Conservation (phyloP, 2,329 filamentous ascomycete species). For the Helicocarpus griseus region DNA sequence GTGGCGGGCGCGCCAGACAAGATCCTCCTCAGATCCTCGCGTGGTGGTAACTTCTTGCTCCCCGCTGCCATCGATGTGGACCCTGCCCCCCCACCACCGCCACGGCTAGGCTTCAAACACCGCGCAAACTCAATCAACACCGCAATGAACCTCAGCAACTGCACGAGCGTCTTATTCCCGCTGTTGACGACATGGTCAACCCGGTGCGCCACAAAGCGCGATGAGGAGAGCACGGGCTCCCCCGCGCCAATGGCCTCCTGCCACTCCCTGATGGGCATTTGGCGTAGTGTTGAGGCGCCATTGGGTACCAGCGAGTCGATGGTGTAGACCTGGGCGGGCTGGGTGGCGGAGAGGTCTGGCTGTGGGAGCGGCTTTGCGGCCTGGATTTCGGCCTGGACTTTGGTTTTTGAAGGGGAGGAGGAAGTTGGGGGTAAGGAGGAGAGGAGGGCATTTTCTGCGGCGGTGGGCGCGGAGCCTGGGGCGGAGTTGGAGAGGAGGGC, state of each 20-base stretch:
- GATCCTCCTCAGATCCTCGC: slow-evolving; percentile 30
- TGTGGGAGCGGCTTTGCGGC: slow-evolving; percentile 37
- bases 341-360: slow-evolving; percentile 32
- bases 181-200: slow-evolving; percentile 29
- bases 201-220: slow-evolving; percentile 36
- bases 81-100: slow-evolving; percentile 18
- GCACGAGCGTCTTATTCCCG: slow-evolving; percentile 32
- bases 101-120: slow-evolving; percentile 21
- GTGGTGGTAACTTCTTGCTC: slow-evolving; percentile 31
- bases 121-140: slow-evolving; percentile 34
- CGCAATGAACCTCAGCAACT: slow-evolving; percentile 37
- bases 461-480: slow-evolving; percentile 21
- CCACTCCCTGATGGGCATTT: slow-evolving; percentile 37
- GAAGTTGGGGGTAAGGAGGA: slow-evolving; percentile 31
- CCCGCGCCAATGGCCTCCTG: slow-evolving; percentile 27
- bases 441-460: slow-evolving; percentile 35
- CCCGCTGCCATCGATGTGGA: slow-evolving; percentile 14
- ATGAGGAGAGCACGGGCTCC: slow-evolving; percentile 28
- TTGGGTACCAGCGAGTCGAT: slow-evolving; percentile 34
- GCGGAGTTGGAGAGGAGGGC: slow-evolving; percentile 34
- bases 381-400: slow-evolving; percentile 34
- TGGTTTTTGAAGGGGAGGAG: slow-evolving; percentile 23
- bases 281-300: slow-evolving; percentile 31
- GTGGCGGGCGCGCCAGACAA: slow-evolving; percentile 22
- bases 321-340: slow-evolving; percentile 38